These are phyloP conservation scores for Starmerella floricola DNA, from an alignment of 805 yeast species.

Conservation along the genomic window DNA sequence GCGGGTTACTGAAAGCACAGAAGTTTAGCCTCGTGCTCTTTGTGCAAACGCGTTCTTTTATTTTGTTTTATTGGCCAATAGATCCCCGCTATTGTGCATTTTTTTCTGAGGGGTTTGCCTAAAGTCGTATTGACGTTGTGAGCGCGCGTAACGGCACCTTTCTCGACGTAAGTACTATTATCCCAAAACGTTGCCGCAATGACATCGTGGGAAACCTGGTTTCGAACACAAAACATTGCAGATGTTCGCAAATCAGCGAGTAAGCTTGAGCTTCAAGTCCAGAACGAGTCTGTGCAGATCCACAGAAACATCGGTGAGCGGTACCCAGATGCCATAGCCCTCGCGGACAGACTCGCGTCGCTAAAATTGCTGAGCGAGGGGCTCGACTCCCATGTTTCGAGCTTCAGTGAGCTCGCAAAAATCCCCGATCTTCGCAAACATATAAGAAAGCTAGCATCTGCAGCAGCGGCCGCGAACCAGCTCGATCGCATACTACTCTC, in stretches of 20 bases:
- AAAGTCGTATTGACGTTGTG: too few species aligned
- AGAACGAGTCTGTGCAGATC: conserved; percentile 2
- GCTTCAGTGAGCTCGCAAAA: not conserved
- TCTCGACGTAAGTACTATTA: too few species aligned
- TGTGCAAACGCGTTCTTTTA: too few species aligned
- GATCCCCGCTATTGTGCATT: too few species aligned
- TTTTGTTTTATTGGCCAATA: too few species aligned
- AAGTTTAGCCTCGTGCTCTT: too few species aligned
- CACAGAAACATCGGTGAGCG: conserved; percentile 12
- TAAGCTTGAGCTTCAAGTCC: conserved; percentile 3
- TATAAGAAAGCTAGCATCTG: not conserved
- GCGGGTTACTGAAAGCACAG: too few species aligned
- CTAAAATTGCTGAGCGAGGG: conserved; percentile 3
- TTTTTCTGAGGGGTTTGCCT: too few species aligned
- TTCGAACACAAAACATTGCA: conserved; percentile 6
- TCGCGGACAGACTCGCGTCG: conserved; percentile 14
- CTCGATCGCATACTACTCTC: conserved; percentile 1
- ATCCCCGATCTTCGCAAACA: not conserved
- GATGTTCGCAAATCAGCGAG: conserved; percentile 10
- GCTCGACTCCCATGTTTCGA: conserved; percentile 9
- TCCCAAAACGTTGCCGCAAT: too few species aligned
- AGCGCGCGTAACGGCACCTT: too few species aligned
- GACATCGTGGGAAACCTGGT: conserved; percentile 17
- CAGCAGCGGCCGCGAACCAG: not conserved
- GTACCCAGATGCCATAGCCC: conserved; percentile 12